A percentile compares a stretch with the other conserved stretches of the same genome.
These are phyloP conservation scores for Amoebophrya sp. DNA, from an alignment of 169 alveolate species.

Conservation along the genomic window DNA sequence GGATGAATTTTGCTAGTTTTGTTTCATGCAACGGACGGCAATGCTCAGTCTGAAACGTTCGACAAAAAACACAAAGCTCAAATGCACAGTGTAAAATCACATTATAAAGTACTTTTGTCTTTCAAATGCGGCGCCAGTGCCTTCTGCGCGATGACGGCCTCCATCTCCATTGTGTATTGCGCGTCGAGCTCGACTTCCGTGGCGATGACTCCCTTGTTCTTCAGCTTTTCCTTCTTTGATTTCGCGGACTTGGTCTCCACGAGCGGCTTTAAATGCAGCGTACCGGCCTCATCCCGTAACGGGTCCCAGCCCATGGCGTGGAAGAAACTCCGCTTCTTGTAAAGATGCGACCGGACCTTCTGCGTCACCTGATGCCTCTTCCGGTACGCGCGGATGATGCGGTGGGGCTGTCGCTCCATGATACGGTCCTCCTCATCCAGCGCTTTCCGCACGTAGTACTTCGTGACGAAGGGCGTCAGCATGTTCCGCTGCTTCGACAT, in stretches of 20 bases:
- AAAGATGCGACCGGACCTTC: neutral
- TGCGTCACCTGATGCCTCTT: neutral
- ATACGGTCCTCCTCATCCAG: neutral
- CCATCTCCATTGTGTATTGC: conserved; percentile 11
- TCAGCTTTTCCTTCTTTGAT: neutral
- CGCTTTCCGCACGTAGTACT: conserved; percentile 24
- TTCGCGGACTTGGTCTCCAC: neutral
- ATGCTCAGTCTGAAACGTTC: too few species aligned
- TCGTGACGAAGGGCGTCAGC: neutral
- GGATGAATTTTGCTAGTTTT: too few species aligned
- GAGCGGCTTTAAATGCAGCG: neutral
- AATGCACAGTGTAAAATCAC: too few species aligned
- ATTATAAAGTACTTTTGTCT: too few species aligned
- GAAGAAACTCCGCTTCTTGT: conserved; percentile 11
- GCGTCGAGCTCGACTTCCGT: neutral
- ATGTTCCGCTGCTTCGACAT: neutral
- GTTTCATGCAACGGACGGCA: too few species aligned
- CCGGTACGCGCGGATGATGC: neutral
- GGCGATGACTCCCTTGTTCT: neutral
- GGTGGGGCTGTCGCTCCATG: neutral
- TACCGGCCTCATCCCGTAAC: neutral
- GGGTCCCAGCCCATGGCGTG: conserved; percentile 11
- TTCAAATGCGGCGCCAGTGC: neutral
- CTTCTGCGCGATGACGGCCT: neutral
- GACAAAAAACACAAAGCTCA: too few species aligned